Base-by-base conservation (phyloP, 441 rosid species). In the Cnidoscolus chayamansa region DNA sequence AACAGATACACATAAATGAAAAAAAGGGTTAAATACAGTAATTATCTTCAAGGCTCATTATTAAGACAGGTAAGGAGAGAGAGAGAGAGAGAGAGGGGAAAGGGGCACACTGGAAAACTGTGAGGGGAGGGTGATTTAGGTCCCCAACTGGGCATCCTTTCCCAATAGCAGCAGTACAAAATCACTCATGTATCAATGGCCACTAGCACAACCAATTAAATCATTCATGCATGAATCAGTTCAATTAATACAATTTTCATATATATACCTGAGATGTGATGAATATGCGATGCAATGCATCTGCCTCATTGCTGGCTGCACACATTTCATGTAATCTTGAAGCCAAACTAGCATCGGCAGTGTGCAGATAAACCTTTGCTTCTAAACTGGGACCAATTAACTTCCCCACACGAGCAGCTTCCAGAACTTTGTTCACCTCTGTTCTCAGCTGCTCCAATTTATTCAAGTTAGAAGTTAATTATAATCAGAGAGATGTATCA, bases 371-470 rank as follows among this genome's bases (percentile, higher is more conserved):
- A 69, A 92, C 99, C 81, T 92, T 90, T 58, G 99, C 97, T 75
- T 94, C 99, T 73, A 94, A 80, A 85, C 98, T 92, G 12, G 99
- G 92, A 71, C 98, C 99, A 8, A 94, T 92, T 74, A 92, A 70
- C 82, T 92, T 94, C 73, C 74, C 91, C 11, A 79, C 81, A 37
- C 98, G 96, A 84, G 98, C 99, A 54, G 82, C 77, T 87, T 90
- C 99, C 81, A 94, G 72, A 65, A 90, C 94, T 77, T 92, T 94
- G 74, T 94, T 94, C 80, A 94, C 96, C 92, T 94, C 98, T 0
- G 91, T 90, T 81, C 99, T 88, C 81, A 94, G 84, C 96, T 94
- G 91, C 70, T 63, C 59, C 77, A 69, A 56, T 48, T 55, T 32
- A 45, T 57, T 60, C 15, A 53, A 50, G 57, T 74, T 37, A 78